phyloP scores from a whole-genome alignment of 1,284 basidiomycete genomes.

The Trichosporon sp. region DNA sequence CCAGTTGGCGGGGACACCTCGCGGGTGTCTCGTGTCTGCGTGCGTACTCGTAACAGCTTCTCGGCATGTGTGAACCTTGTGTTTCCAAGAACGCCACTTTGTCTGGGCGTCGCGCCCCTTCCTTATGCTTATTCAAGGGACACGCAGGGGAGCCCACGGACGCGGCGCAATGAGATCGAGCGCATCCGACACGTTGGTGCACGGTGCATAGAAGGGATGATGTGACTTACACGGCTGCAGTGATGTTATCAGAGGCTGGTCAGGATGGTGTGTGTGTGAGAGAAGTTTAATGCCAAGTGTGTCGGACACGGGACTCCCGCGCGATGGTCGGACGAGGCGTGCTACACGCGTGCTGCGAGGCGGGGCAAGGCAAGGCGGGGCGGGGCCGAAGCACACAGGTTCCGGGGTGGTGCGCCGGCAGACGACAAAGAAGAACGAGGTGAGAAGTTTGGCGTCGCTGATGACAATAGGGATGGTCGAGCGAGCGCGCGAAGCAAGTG shows the following conservation, averaged over 20 bases:
- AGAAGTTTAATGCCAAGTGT: not conserved
- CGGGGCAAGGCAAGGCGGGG: not conserved
- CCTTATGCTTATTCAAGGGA: not conserved
- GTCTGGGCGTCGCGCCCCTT: not conserved
- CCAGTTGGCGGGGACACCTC: not conserved
- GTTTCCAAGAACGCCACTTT: constrained; percentile 4
- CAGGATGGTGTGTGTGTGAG: not conserved
- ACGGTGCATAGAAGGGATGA: not conserved
- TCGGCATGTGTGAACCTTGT: not conserved
- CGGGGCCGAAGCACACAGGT: not conserved
- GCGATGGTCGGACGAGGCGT: not conserved
- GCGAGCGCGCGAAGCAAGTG: not conserved
- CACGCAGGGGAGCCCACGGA: not conserved
- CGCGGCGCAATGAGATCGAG: not conserved
- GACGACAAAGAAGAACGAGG: not conserved
- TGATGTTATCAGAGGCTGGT: not conserved
- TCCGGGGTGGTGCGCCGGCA: not conserved
- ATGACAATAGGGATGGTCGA: not conserved
- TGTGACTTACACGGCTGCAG: not conserved
- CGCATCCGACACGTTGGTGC: not conserved
- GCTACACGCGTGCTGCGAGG: not conserved
- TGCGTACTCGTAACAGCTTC: not conserved
- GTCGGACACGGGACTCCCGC: not conserved
- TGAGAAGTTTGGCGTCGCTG: not conserved
- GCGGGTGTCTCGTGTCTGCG: not conserved